Evolutionary conservation across 2,329 filamentous ascomycete species (phyloP), one percentile per base, ranked within the genome.

Genomic region (Byssothecium circinans): DNA sequence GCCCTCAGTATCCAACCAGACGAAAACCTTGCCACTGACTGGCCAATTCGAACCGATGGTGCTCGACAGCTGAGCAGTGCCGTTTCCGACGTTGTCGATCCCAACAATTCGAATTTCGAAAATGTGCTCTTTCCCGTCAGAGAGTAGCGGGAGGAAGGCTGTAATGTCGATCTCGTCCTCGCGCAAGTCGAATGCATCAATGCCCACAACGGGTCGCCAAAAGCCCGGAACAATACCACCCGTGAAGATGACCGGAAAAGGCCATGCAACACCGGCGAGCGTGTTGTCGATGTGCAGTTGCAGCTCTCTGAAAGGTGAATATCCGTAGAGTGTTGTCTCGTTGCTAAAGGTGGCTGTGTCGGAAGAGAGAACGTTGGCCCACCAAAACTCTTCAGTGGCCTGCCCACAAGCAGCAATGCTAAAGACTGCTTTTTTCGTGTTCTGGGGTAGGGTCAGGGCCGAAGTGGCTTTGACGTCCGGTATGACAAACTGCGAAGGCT

Each of bases 151-250:
- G 2, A 94, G 74, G 76, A 86, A 94, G 0, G 88, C 84, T 1
- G 88, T 86, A 39, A 95, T 84, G 61, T 95, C 89, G 52, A 95
- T 88, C 65, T 94, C 87, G 53, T 89, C 84, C 65, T 94, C 88
- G 36, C 81, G 77, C 19, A 95, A 75, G 62, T 94, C 88, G 64
- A 90, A 94, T 0, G 88, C 83, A 60, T 94, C 85, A 17, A 88
- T 82, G 1, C 88, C 88, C 2, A 88, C 89, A 44, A 94, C 79
- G 0, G 89, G 89, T 6, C 88, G 78, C 80, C 91, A 90, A 32
- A 94, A 78, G 1, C 83, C 83, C 4, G 88, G 88, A 1, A 87
- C 85, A 5, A 95, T 78, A 1, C 89, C 89, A 2, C 90, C 89
- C 0, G 89, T 91, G 59, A 91, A 92, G 40, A 95, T 85, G 15